A percentile compares a stretch with the other conserved stretches of the same genome.
Evolutionary conservation across 2,329 filamentous ascomycete species (phyloP).

Genomic region (Fusarium metavorans): DNA sequence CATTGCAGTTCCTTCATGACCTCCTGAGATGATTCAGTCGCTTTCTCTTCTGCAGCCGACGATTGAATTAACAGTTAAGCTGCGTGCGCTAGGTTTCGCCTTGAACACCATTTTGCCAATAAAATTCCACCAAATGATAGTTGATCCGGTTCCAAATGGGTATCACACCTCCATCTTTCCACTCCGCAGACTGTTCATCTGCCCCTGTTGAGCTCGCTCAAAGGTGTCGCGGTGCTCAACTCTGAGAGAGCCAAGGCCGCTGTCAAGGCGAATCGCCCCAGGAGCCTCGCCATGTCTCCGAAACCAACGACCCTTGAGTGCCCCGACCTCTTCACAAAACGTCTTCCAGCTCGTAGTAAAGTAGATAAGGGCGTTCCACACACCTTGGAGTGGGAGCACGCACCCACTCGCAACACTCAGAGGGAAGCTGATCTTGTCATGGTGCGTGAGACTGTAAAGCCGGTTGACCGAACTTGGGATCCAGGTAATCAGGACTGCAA

Average conservation of each 20-base stretch:
- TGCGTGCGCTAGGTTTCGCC: neutral
- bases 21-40: neutral
- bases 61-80: neutral
- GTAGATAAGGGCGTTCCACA: slow-evolving; percentile 85
- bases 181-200: neutral
- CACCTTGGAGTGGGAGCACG: slow-evolving; percentile 81
- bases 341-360: slow-evolving; percentile 70
- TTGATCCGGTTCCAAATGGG: neutral
- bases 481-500: slow-evolving; percentile 71
- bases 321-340: slow-evolving; percentile 44
- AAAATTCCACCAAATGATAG: neutral
- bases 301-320: slow-evolving; percentile 23
- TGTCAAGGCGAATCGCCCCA: slow-evolving; percentile 43
- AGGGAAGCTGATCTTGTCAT: slow-evolving; percentile 65
- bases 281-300: slow-evolving; percentile 12
- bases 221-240: slow-evolving; percentile 38
- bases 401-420: slow-evolving; percentile 77
- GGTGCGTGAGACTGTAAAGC: slow-evolving; percentile 72
- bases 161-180: neutral
- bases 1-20: neutral
- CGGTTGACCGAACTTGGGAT: slow-evolving; percentile 78
- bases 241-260: slow-evolving; percentile 38
- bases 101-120: neutral
- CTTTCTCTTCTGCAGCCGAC: neutral
- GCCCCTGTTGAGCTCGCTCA: slow-evolving; percentile 31